These are phyloP conservation scores for Fusarium drepaniforme DNA, from an alignment of 2,329 filamentous ascomycete species.

Conservation along the genomic window DNA sequence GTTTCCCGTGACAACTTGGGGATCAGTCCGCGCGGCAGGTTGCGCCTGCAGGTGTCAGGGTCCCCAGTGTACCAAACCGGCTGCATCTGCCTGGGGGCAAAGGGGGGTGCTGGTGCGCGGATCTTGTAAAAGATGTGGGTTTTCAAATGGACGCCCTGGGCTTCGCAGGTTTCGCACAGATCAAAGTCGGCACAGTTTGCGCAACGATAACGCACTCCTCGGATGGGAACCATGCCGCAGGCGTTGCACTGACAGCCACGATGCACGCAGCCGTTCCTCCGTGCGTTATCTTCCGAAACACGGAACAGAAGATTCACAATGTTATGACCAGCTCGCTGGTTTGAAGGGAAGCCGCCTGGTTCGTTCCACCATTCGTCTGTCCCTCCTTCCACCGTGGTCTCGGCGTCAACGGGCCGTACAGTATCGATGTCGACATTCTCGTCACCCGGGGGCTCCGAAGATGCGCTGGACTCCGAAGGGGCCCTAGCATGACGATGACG, in stretches of 20 bases:
- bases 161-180: slow-evolving; percentile 93
- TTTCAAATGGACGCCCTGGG: slow-evolving; percentile 81
- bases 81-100: slow-evolving; percentile 83
- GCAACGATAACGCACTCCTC: slow-evolving; percentile 92
- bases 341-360: slow-evolving; percentile 51
- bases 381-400: slow-evolving; percentile 55
- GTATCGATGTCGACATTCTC: slow-evolving; percentile 56
- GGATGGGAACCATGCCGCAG: slow-evolving; percentile 89
- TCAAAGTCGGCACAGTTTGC: slow-evolving; percentile 97
- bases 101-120: slow-evolving; percentile 86
- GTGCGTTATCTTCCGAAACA: slow-evolving; percentile 93
- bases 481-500: slow-evolving; percentile 52
- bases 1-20: slow-evolving; percentile 78
- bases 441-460: slow-evolving; percentile 56
- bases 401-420: slow-evolving; percentile 49
- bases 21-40: slow-evolving; percentile 75
- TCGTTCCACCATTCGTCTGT: slow-evolving; percentile 68
- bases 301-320: slow-evolving; percentile 89
- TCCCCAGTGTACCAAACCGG: slow-evolving; percentile 92
- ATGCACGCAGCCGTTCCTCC: slow-evolving; percentile 90
- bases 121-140: slow-evolving; percentile 99
- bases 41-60: slow-evolving; percentile 76
- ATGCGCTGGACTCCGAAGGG: slow-evolving; percentile 57
- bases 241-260: slow-evolving; percentile 92
- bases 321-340: slow-evolving; percentile 76